Evolutionary conservation across 805 yeast genomes (phyloP).

Genomic region (Cyberlindnera euphorbiae): DNA sequence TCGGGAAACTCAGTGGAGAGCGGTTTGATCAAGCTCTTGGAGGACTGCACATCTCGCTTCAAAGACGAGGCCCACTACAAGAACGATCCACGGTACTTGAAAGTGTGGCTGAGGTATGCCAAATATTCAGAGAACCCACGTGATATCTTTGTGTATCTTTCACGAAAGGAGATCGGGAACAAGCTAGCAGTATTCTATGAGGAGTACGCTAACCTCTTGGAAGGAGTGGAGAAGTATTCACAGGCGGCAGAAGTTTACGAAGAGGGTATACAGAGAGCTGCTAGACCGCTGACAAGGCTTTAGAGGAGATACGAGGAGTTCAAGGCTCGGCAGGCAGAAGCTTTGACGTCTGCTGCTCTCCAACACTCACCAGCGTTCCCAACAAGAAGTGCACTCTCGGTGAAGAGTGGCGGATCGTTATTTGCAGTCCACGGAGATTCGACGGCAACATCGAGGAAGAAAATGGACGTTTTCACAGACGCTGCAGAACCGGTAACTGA

Average conservation of each 20-base stretch:
- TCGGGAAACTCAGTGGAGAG: conserved; percentile 58
- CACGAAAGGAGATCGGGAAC: conserved; percentile 65
- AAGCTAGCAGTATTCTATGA: conserved; percentile 71
- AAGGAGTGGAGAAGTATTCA: conserved; percentile 37
- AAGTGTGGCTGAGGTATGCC: conserved; percentile 78
- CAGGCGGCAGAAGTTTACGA: conserved; percentile 60
- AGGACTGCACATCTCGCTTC: conserved; percentile 66
- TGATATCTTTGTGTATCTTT: conserved; percentile 66
- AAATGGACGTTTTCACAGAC: conserved; percentile 20
- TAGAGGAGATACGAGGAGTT: conserved; percentile 37
- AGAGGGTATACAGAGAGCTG: conserved; percentile 52
- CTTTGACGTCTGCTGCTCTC: conserved; percentile 16
- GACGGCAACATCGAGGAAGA: conserved; percentile 11
- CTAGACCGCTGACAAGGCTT: conserved; percentile 59
- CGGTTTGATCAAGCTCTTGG: conserved; percentile 61
- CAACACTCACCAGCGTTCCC: conserved; percentile 34
- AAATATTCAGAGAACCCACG: conserved; percentile 62
- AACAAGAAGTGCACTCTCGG: conserved; percentile 31
- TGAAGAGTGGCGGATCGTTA: conserved; percentile 32
- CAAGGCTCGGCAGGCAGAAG: conserved; percentile 1
- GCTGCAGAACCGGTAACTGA: conserved; percentile 11
- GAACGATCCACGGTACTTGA: conserved; percentile 77
- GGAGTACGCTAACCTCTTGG: conserved; percentile 64
- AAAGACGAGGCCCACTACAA: conserved; percentile 62
- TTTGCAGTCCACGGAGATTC: conserved; percentile 11